These are phyloP conservation scores for Graphiopsis chlorocephala DNA, from an alignment of 2,329 filamentous ascomycete genomes.

Conservation along the genomic window DNA sequence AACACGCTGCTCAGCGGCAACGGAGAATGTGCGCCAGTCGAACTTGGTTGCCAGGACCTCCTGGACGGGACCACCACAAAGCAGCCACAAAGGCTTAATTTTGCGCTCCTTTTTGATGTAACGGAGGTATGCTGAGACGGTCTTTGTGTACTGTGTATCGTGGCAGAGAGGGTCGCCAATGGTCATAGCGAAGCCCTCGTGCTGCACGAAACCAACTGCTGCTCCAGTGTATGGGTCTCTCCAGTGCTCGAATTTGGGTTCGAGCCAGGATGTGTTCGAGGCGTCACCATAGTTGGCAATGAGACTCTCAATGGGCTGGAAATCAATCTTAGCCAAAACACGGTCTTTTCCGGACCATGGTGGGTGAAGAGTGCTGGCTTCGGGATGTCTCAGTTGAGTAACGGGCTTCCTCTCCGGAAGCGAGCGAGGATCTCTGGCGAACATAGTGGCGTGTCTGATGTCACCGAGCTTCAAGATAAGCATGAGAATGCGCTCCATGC, in stretches of 20 bases:
- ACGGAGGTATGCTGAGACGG: slow-evolving; percentile 71
- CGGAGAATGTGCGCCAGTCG: slow-evolving; percentile 85
- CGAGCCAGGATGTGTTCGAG: slow-evolving; percentile 89
- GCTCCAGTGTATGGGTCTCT: slow-evolving; percentile 76
- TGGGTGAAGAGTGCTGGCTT: slow-evolving; percentile 76
- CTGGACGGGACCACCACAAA: slow-evolving; percentile 76
- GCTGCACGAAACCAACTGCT: slow-evolving; percentile 77
- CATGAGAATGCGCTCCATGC: slow-evolving; percentile 84
- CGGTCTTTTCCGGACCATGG: slow-evolving; percentile 58
- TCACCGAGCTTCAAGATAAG: slow-evolving; percentile 83
- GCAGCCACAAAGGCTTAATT: slow-evolving; percentile 82
- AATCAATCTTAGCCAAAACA: slow-evolving; percentile 48
- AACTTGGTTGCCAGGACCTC: slow-evolving; percentile 75
- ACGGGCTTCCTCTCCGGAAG: slow-evolving; percentile 66
- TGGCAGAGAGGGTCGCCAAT: slow-evolving; percentile 88
- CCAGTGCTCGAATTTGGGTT: slow-evolving; percentile 86
- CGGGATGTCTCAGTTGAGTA: slow-evolving; percentile 73
- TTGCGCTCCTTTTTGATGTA: slow-evolving; percentile 68
- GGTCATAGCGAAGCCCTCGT: slow-evolving; percentile 76
- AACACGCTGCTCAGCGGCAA: slow-evolving; percentile 83
- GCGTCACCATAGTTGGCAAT: slow-evolving; percentile 95
- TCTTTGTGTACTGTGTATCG: slow-evolving; percentile 67
- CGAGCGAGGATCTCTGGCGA: slow-evolving; percentile 84
- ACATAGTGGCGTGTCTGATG: slow-evolving; percentile 82
- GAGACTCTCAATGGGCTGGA: slow-evolving; percentile 77